Evolutionary conservation across 805 yeast genomes (phyloP), one percentile per base, ranked within the genome.

Genomic region (Candida corydali): DNA sequence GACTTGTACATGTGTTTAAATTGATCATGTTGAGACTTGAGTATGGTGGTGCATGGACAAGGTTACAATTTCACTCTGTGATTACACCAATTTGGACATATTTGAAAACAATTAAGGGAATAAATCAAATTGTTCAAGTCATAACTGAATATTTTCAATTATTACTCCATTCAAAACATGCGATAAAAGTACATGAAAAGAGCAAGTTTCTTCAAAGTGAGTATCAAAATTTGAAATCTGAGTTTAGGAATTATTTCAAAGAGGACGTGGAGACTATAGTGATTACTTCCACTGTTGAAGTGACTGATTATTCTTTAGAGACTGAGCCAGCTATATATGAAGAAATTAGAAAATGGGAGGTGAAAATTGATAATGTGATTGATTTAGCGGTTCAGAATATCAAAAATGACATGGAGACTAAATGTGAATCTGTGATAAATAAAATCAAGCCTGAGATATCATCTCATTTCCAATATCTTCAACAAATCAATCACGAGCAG

Each of bases 261-360:
- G 47, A 45, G 15, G 38, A 45, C 5, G 55, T 51, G n/a, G 51
- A 53, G 17, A 54, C 60, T 7, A 33, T 55, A 17, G 28, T 36
- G 5, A 18, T 54, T 2, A 54, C 58, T 1, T 51, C 59, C 5
- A 58, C 64, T n/a, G 46, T 54, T 24, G 47, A 49, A 27, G 51
- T 50, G 12, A 43, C 36, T 9, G 43, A 37, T 12, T 43, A 40
- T 19, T 36, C 26, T 4, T 11, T 32, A 15, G 34, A 25, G 31
- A 26, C 38, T 12, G 22, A 27, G 7, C 22, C 23, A 8, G 27
- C 49, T 30, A 47, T 66, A n/a, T 54, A 63, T 29, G 47, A 47
- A n/a, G 63, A 63, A 32, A 49, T 67, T 28, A 22, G 30, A 3
- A 45, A 47, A 34, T 68, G 70, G 68, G 57, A 54, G 29, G 23